These are phyloP conservation scores for Luzula sylvatica DNA, from an alignment of 176 grass and related monocot genomes.

Conservation along the genomic window DNA sequence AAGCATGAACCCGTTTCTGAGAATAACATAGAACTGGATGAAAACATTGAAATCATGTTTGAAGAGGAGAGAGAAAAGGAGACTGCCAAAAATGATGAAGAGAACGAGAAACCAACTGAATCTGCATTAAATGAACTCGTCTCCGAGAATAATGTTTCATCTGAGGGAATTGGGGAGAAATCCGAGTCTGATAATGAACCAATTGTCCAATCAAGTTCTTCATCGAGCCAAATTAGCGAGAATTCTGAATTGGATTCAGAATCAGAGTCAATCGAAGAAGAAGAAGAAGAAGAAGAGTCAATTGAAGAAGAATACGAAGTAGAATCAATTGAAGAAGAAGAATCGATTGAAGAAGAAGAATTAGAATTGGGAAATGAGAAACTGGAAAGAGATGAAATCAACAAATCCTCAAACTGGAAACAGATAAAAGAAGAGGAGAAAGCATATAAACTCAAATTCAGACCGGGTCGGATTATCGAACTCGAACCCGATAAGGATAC, in stretches of 20 bases:
- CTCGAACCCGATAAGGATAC: conserved; percentile 36
- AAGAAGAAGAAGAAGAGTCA: neutral
- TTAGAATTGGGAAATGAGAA: conserved; percentile 30
- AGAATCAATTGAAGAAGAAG: conserved; percentile 11
- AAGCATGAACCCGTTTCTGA: too few species aligned
- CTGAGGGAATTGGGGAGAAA: conserved; percentile 8
- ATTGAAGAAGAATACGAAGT: conserved; percentile 8
- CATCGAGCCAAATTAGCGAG: neutral
- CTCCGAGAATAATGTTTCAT: conserved; percentile 13
- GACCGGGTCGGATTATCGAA: conserved; percentile 67
- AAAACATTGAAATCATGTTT: too few species aligned
- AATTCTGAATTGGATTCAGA: conserved; percentile 7
- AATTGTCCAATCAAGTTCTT: neutral
- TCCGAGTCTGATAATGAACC: neutral
- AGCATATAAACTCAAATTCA: conserved; percentile 80
- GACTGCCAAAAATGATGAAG: too few species aligned
- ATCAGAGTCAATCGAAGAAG: conserved; percentile 3
- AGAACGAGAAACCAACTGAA: too few species aligned
- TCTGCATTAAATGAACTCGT: conserved; percentile 6
- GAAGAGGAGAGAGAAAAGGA: too few species aligned
- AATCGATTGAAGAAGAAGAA: conserved; percentile 19
- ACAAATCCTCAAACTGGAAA: conserved; percentile 15
- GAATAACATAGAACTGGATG: too few species aligned
- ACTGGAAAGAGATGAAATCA: conserved; percentile 19
- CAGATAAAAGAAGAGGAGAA: conserved; percentile 38